Percentiles rank a stretch among this genome's conserved stretches.
These are phyloP conservation scores for Pleoardoris graminearum DNA, from an alignment of 2,329 filamentous ascomycete species.

Conservation along the genomic window DNA sequence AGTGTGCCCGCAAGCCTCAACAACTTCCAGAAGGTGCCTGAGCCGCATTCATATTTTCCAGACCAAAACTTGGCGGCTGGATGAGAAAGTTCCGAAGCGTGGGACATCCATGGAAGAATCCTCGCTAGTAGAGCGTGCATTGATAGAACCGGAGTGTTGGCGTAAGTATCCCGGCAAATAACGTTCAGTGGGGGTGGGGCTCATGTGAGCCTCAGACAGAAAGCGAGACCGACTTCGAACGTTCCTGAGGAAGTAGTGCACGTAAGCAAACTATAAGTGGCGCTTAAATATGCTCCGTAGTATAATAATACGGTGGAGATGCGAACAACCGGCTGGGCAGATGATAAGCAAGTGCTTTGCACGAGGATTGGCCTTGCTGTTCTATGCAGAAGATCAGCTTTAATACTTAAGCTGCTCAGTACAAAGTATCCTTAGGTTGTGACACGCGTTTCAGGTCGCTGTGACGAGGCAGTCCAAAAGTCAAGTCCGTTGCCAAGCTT, in stretches of 20 bases:
- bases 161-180: slow-evolving; percentile 8
- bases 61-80: slow-evolving; percentile 7
- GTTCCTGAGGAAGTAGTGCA: slow-evolving; percentile 11
- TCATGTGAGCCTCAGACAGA: slow-evolving; percentile 7
- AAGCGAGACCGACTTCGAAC: slow-evolving; percentile 18
- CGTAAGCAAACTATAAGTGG: not conserved
- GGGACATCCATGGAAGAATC: not conserved
- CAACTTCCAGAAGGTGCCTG: slow-evolving; percentile 11
- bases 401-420: not conserved
- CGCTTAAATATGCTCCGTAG: not conserved
- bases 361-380: no score
- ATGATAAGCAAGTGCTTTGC: not conserved
- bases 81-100: slow-evolving; percentile 7
- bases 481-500: slow-evolving; percentile 7
- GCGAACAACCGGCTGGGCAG: not conserved
- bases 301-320: not conserved
- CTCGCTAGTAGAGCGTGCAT: not conserved
- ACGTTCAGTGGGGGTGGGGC: slow-evolving; percentile 5
- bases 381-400: not conserved
- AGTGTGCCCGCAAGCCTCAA: slow-evolving; percentile 1
- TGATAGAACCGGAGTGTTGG: not conserved
- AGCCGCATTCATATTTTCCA: slow-evolving; percentile 10
- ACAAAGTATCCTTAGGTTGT: not conserved
- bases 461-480: slow-evolving; percentile 3
- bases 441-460: slow-evolving; percentile 14